phyloP scores from a whole-genome alignment of 78 protist genomes.

The Ministeria vibrans region DNA sequence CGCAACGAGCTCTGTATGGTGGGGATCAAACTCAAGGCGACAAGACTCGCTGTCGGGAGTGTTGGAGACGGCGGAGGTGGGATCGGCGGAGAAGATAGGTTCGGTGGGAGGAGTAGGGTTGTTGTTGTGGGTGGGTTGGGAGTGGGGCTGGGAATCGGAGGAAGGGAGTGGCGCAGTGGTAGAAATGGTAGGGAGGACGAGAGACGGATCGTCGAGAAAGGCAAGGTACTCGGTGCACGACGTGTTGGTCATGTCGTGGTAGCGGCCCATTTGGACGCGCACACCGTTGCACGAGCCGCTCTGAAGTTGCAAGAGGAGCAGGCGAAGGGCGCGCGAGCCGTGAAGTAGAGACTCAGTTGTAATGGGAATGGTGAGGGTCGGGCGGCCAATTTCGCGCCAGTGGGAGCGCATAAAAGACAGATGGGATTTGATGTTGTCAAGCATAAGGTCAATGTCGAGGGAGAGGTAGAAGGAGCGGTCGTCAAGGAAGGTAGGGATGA shows the following conservation, averaged over 20 bases:
- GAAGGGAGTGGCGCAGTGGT: too few relatives aligned
- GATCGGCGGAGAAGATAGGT: too few relatives aligned
- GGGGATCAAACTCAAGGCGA: too few relatives aligned
- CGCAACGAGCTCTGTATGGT: too few relatives aligned
- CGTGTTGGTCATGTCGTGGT: not conserved
- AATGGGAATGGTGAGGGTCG: constrained; percentile 5
- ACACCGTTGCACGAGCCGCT: constrained; percentile 17
- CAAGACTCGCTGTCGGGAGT: too few relatives aligned
- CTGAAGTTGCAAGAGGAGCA: not conserved
- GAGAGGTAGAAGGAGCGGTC: not conserved
- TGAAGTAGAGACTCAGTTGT: not conserved
- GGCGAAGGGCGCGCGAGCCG: not conserved
- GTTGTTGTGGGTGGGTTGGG: too few relatives aligned
- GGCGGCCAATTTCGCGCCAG: constrained; percentile 20
- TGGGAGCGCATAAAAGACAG: constrained; percentile 4
- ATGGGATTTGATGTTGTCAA: not conserved
- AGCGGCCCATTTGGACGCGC: not conserved
- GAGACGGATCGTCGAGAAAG: not conserved
- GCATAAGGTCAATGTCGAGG: constrained; percentile 1
- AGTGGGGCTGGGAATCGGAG: too few relatives aligned
- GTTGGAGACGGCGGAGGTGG: too few relatives aligned
- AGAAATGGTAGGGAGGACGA: too few relatives aligned
- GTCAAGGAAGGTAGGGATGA: constrained; percentile 17
- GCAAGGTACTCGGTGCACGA: not conserved
- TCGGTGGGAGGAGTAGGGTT: too few relatives aligned